These are phyloP conservation scores for Tephrocybe sp. DNA, from an alignment of 768 basidiomycete species.

Conservation along the genomic window DNA sequence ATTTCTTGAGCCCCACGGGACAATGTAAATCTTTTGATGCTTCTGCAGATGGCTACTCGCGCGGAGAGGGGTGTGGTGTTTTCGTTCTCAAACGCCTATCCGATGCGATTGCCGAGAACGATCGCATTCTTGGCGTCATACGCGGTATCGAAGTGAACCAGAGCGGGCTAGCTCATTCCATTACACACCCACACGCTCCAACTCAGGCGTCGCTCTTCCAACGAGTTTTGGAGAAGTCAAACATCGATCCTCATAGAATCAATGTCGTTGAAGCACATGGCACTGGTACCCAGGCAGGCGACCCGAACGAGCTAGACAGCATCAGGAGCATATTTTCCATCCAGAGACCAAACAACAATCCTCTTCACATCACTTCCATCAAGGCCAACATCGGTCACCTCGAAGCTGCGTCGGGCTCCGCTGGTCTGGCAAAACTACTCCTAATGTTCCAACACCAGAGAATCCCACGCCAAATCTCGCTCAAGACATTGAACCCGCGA, in stretches of 20 bases:
- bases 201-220: conserved; percentile 61
- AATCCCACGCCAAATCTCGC: conserved; percentile 63
- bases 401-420: conserved; percentile 74
- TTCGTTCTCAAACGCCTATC: conserved; percentile 72
- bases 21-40: conserved; percentile 73
- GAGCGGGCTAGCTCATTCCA: conserved; percentile 62
- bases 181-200: conserved; percentile 69
- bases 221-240: conserved; percentile 43
- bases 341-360: conserved; percentile 41
- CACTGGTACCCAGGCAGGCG: conserved; percentile 72
- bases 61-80: conserved; percentile 68
- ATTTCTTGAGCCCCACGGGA: conserved; percentile 66
- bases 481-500: conserved; percentile 54
- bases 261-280: conserved; percentile 76
- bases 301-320: conserved; percentile 63
- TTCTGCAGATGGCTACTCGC: conserved; percentile 72
- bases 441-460: conserved; percentile 59
- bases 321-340: conserved; percentile 54
- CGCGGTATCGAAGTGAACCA: conserved; percentile 73
- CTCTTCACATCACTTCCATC: conserved; percentile 65
- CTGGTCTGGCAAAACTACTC: conserved; percentile 68
- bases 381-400: conserved; percentile 77
- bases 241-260: conserved; percentile 45
- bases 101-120: conserved; percentile 67
- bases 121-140: conserved; percentile 68